A percentile compares a stretch with the other conserved stretches of the same genome.
Evolutionary conservation across 2,329 filamentous ascomycete genomes (phyloP).

Genomic region (Pezicula rhizophila): DNA sequence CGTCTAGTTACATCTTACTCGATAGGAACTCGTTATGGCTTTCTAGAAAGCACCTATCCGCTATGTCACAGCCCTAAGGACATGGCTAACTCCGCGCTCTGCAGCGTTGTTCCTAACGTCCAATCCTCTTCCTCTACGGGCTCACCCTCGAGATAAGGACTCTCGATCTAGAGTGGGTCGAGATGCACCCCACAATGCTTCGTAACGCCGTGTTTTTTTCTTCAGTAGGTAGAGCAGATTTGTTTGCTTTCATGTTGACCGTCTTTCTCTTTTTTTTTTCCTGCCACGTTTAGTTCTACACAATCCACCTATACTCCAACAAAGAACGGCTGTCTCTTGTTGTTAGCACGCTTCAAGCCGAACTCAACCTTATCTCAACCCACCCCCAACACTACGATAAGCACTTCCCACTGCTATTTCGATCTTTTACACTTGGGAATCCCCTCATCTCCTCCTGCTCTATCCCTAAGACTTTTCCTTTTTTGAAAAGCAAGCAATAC

Average conservation of each 20-base stretch:
- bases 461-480: slow-evolving; percentile 5
- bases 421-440: not conserved
- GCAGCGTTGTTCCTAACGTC: not conserved
- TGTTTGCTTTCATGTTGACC: slow-evolving; percentile 1
- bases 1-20: slow-evolving; percentile 10
- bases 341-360: not conserved
- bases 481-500: slow-evolving; percentile 4
- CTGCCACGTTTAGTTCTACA: not conserved
- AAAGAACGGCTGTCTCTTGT: not conserved
- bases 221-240: not conserved
- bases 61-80: too few relatives aligned
- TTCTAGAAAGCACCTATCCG: not conserved
- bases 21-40: slow-evolving; percentile 14
- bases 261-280: slow-evolving; percentile 10
- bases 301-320: not conserved
- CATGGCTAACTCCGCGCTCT: not conserved
- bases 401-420: slow-evolving; percentile 11
- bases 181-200: slow-evolving; percentile 21
- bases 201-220: slow-evolving; percentile 5
- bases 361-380: slow-evolving; percentile 8
- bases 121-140: not conserved
- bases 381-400: slow-evolving; percentile 18
- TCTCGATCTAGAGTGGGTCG: slow-evolving; percentile 9
- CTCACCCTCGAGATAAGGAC: slow-evolving; percentile 13
- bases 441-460: not conserved